These are phyloP conservation scores for Pelargonium exstipulatum DNA, from an alignment of 441 rosid species.

Conservation along the genomic window DNA sequence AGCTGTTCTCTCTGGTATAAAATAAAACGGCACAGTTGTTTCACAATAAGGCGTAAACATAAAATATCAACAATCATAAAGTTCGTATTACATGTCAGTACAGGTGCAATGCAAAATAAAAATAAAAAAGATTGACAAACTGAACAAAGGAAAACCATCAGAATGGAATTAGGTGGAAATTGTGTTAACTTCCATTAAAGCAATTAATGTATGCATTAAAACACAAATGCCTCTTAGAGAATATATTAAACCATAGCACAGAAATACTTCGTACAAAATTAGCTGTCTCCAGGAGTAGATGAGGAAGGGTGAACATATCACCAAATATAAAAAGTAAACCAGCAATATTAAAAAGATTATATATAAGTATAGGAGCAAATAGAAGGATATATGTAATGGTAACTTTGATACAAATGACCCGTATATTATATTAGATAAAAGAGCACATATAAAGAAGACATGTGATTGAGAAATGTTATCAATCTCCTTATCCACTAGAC, in stretches of 20 bases:
- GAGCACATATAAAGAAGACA: constrained; percentile 56
- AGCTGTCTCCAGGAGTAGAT: constrained; percentile 4
- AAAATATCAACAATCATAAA: constrained; percentile 10
- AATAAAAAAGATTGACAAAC: background rate
- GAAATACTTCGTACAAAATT: background rate
- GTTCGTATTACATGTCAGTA: constrained; percentile 4
- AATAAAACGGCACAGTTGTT: background rate
- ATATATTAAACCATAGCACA: constrained; percentile 4
- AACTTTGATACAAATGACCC: constrained; percentile 64
- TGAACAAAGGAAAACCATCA: background rate
- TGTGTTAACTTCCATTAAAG: background rate
- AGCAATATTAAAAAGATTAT: constrained; percentile 9
- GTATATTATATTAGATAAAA: constrained; percentile 61
- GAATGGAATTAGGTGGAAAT: background rate
- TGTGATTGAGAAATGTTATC: constrained; percentile 56
- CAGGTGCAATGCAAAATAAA: background rate
- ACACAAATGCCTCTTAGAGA: constrained; percentile 9
- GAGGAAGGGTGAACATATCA: constrained; percentile 1
- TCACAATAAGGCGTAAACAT: background rate
- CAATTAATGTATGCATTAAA: background rate
- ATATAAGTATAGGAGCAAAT: background rate
- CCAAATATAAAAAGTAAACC: background rate
- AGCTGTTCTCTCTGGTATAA: background rate
- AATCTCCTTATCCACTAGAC: constrained; percentile 36
- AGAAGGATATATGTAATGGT: constrained; percentile 9